These are phyloP conservation scores for Tricholoma furcatifolium DNA, from an alignment of 768 basidiomycete genomes.

Conservation along the genomic window DNA sequence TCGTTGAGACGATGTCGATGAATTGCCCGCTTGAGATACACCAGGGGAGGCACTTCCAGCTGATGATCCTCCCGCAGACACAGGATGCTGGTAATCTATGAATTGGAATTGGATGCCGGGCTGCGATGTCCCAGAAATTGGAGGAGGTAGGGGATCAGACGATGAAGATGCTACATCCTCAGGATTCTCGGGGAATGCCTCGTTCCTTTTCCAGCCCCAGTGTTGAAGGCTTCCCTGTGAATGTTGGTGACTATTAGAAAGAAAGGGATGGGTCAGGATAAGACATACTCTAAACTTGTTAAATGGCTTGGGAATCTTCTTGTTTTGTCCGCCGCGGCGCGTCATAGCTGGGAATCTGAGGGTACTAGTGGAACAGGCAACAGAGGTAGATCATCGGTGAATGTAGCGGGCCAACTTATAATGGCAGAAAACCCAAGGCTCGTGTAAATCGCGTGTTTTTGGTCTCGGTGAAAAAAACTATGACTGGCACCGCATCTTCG, in stretches of 20 bases:
- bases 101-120: neutral
- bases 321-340: conserved; percentile 4
- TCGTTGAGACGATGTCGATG: neutral
- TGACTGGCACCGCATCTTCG: conserved; percentile 9
- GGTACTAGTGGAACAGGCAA: neutral
- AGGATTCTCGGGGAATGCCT: neutral
- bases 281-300: neutral
- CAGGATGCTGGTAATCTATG: neutral
- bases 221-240: neutral
- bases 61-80: neutral
- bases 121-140: neutral
- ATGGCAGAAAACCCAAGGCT: neutral
- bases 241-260: neutral
- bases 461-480: conserved; percentile 2
- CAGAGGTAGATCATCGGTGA: neutral
- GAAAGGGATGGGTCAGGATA: too few species aligned
- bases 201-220: conserved; percentile 1
- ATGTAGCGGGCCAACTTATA: conserved; percentile 8
- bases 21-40: neutral
- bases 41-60: neutral
- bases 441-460: neutral
- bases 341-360: conserved; percentile 1
- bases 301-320: neutral
- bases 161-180: neutral
- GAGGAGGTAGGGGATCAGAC: neutral